phyloP scores from a whole-genome alignment of 2,329 filamentous ascomycete genomes.

The Aciculosporium take region DNA sequence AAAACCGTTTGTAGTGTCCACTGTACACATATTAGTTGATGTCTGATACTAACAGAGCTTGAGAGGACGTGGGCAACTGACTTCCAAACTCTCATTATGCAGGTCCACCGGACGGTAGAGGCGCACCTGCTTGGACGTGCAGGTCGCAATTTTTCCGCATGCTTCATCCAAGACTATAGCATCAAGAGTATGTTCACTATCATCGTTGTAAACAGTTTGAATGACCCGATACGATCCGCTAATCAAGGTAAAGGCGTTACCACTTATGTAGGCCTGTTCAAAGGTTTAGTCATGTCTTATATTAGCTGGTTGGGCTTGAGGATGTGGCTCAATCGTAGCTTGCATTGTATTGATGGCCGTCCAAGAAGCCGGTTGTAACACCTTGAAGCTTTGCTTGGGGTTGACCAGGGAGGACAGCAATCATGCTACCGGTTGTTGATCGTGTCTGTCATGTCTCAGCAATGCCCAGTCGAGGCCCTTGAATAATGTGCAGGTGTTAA shows the following conservation, averaged over 20 bases:
- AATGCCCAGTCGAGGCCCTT: background rate
- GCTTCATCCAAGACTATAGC: slow-evolving; percentile 69
- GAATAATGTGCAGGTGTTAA: background rate
- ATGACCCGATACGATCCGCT: slow-evolving; percentile 58
- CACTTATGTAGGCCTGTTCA: slow-evolving; percentile 69
- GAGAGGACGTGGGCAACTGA: slow-evolving; percentile 19
- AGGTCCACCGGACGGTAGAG: slow-evolving; percentile 65
- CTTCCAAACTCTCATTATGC: slow-evolving; percentile 59
- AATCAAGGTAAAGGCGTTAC: slow-evolving; percentile 75
- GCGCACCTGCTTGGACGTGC: slow-evolving; percentile 51
- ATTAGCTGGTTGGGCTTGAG: background rate
- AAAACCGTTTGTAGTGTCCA: slow-evolving; percentile 53
- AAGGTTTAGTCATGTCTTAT: slow-evolving; percentile 4
- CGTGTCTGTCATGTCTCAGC: slow-evolving; percentile 4
- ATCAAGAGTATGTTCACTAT: slow-evolving; percentile 46
- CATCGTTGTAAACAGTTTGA: slow-evolving; percentile 84
- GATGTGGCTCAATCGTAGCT: slow-evolving; percentile 15
- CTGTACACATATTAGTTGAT: slow-evolving; percentile 23
- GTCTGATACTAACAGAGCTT: background rate
- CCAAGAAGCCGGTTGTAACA: slow-evolving; percentile 60
- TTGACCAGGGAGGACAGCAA: slow-evolving; percentile 65
- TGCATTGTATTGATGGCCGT: slow-evolving; percentile 58
- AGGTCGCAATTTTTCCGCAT: slow-evolving; percentile 73
- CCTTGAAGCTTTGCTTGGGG: slow-evolving; percentile 66
- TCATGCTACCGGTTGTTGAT: slow-evolving; percentile 39